phyloP scores from a whole-genome alignment of 441 rosid genomes.

The Eutrema salsugineum region DNA sequence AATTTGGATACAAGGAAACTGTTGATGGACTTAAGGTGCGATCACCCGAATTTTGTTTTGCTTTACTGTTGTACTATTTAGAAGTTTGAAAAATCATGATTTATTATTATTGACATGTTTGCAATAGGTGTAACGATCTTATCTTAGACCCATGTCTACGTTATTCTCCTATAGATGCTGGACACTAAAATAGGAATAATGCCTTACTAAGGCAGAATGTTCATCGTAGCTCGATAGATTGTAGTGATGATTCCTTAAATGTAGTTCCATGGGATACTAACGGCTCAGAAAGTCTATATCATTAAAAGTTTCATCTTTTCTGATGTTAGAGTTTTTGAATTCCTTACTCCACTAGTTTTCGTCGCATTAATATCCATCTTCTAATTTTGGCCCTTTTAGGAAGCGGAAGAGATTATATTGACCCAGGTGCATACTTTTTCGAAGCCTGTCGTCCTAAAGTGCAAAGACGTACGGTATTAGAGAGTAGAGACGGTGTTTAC shows the following conservation, averaged over 20 bases:
- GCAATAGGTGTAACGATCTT: not conserved
- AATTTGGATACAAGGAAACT: constrained; percentile 86
- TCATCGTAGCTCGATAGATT: constrained; percentile 4
- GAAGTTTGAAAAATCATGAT: not conserved
- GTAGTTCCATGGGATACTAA: not conserved
- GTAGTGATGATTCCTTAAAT: constrained; percentile 17
- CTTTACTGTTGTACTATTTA: not conserved
- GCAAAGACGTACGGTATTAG: constrained; percentile 78
- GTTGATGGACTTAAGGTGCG: constrained; percentile 97
- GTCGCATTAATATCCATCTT: not conserved
- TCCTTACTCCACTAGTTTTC: not conserved
- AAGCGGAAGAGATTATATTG: constrained; percentile 69
- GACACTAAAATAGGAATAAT: not conserved
- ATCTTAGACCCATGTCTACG: constrained; percentile 1
- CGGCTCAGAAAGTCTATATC: not conserved
- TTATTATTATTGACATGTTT: not conserved
- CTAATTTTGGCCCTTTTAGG: constrained; percentile 54
- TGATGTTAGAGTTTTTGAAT: not conserved
- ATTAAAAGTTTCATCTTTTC: not conserved
- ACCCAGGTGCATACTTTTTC: constrained; percentile 60
- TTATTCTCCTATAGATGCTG: not conserved
- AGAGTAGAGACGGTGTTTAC: constrained; percentile 7
- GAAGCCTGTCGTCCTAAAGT: constrained; percentile 67
- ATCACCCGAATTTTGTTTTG: constrained; percentile 7
- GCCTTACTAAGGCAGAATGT: constrained; percentile 2